These are phyloP conservation scores for Gossypium australe DNA, from an alignment of 345 rosid genomes.

Conservation along the genomic window DNA sequence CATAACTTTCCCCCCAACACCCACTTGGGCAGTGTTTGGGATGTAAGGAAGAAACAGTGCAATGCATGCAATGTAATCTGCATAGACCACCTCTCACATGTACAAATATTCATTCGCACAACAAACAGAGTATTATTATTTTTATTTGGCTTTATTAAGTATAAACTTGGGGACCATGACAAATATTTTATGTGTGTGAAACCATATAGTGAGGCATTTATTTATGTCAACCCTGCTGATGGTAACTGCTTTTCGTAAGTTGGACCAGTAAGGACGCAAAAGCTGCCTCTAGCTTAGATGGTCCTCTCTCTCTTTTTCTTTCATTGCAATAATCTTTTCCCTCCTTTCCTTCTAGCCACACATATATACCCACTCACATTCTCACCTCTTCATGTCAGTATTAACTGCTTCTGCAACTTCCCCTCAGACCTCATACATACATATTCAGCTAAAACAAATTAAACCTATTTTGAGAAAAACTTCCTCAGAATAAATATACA, in stretches of 20 bases:
- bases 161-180: conserved; percentile 1
- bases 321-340: conserved; percentile 10
- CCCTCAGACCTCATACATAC: neutral
- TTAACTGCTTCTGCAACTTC: neutral
- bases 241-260: neutral
- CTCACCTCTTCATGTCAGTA: neutral
- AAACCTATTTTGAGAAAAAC: too few species aligned
- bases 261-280: conserved; percentile 19
- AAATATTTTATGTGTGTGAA: neutral
- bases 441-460: too few species aligned
- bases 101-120: neutral
- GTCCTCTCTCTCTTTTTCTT: conserved; percentile 15
- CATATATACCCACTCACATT: conserved; percentile 5
- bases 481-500: too few species aligned
- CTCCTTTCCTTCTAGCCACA: conserved; percentile 24
- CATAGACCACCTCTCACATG: neutral
- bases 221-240: neutral
- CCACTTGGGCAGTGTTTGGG: conserved; percentile 1
- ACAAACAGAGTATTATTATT: too few species aligned
- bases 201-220: neutral
- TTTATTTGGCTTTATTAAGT: too few species aligned
- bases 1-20: neutral
- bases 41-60: neutral
- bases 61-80: neutral
- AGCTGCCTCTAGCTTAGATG: conserved; percentile 4